phyloP scores from a whole-genome alignment of 768 basidiomycete species.

The Serendipita sp. region DNA sequence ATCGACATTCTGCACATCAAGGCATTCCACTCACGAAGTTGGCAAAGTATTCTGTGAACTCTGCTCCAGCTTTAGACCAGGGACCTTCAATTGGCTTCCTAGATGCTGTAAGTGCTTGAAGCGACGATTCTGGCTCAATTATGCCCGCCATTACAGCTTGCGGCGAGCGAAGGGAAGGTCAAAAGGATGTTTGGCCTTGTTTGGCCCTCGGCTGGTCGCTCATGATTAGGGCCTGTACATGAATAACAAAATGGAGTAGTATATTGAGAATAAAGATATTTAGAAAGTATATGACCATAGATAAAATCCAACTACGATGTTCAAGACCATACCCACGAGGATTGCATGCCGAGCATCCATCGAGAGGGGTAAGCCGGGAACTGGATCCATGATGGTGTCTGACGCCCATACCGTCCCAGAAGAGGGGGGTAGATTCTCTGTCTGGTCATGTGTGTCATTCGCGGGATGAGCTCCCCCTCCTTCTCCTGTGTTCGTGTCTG shows the following conservation, averaged over 20 bases:
- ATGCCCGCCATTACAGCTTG: neutral
- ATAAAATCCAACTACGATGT: constrained; percentile 1
- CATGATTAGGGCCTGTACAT: neutral
- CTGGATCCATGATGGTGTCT: neutral
- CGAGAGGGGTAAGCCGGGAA: neutral
- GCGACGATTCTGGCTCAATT: neutral
- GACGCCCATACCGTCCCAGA: too few relatives aligned
- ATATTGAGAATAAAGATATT: neutral
- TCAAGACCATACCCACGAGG: neutral
- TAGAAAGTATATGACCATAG: neutral
- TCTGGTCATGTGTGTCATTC: neutral
- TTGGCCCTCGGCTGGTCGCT: neutral
- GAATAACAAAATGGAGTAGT: neutral
- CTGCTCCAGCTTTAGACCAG: neutral
- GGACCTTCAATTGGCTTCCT: neutral
- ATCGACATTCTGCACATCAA: neutral
- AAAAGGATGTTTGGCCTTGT: neutral
- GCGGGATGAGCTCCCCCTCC: neutral
- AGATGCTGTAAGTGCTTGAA: neutral
- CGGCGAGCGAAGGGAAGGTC: neutral
- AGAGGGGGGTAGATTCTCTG: neutral
- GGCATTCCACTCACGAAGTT: neutral
- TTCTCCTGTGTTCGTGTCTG: neutral
- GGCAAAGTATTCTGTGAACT: neutral
- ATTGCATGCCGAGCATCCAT: neutral